Percentiles rank a stretch among this genome's conserved stretches.
Conservation (phyloP, 2,329 filamentous ascomycete genomes). For the Pestalotiopsis sp. region DNA sequence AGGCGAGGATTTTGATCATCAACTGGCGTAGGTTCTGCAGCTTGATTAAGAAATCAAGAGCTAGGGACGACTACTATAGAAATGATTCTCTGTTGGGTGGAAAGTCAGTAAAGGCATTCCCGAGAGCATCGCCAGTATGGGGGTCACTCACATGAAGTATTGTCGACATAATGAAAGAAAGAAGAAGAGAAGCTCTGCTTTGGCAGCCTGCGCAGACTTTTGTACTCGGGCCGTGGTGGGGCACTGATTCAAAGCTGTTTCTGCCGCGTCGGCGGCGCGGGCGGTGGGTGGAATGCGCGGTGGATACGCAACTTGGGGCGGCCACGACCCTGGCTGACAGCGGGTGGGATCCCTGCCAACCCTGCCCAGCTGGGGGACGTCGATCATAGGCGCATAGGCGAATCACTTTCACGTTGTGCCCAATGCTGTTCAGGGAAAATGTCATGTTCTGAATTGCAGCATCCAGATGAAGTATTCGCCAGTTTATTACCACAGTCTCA, state of each 20-base stretch:
- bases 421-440: no score
- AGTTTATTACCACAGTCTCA: no score
- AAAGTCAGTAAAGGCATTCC: conserved; percentile 19
- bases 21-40: conserved; percentile 94
- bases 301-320: neutral
- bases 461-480: no score
- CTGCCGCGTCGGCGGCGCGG: neutral
- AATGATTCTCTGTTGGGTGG: conserved; percentile 73
- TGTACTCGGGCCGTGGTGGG: neutral
- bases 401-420: no score
- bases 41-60: conserved; percentile 92
- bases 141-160: conserved; percentile 30
- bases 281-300: neutral
- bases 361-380: neutral
- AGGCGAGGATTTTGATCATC: conserved; percentile 88
- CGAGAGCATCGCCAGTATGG: conserved; percentile 27
- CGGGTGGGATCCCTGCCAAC: neutral
- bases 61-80: conserved; percentile 90
- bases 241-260: neutral
- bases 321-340: neutral
- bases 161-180: conserved; percentile 64
- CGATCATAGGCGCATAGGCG: no score
- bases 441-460: no score
- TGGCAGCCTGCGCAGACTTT: neutral
- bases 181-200: conserved; percentile 14